phyloP scores from a whole-genome alignment of 192 early-diverging fungal species.

The Chytriomyces sp. region DNA sequence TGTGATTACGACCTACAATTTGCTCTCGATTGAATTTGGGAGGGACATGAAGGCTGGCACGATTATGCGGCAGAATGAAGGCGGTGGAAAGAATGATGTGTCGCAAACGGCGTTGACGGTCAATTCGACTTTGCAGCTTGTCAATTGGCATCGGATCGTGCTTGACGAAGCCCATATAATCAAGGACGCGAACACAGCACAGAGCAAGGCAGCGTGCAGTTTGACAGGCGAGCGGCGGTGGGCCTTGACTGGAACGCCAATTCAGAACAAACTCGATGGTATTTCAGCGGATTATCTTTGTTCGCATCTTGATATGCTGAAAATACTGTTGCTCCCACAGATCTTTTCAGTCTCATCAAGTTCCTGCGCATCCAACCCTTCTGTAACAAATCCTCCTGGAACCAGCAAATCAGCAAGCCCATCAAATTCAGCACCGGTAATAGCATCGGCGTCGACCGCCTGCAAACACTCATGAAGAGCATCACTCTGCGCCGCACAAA shows the following conservation, averaged over 20 bases:
- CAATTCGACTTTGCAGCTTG: constrained; percentile 52
- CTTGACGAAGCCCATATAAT: constrained; percentile 95
- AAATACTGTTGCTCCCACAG: constrained; percentile 31
- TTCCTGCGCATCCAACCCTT: constrained; percentile 78
- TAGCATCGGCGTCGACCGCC: constrained; percentile 34
- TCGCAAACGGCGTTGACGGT: constrained; percentile 2
- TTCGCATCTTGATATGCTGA: too few species aligned
- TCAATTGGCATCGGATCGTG: constrained; percentile 86
- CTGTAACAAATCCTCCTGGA: constrained; percentile 41
- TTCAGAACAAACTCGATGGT: constrained; percentile 76
- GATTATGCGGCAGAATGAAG: background rate
- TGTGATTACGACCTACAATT: constrained; percentile 74
- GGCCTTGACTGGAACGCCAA: constrained; percentile 91
- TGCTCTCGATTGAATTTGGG: constrained; percentile 60
- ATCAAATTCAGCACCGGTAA: constrained; percentile 29
- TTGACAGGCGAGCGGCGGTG: constrained; percentile 74
- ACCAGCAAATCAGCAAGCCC: constrained; percentile 42
- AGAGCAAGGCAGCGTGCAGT: constrained; percentile 71
- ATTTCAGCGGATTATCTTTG: too few species aligned
- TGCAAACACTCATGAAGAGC: constrained; percentile 70
- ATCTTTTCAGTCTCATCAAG: constrained; percentile 81
- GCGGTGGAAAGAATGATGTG: constrained; percentile 28
- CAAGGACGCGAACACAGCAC: constrained; percentile 75
- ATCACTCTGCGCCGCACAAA: constrained; percentile 89
- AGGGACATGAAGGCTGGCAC: constrained; percentile 29